Evolutionary conservation across 2,329 filamentous ascomycete species (phyloP).

Genomic region (Lomentospora prolificans): DNA sequence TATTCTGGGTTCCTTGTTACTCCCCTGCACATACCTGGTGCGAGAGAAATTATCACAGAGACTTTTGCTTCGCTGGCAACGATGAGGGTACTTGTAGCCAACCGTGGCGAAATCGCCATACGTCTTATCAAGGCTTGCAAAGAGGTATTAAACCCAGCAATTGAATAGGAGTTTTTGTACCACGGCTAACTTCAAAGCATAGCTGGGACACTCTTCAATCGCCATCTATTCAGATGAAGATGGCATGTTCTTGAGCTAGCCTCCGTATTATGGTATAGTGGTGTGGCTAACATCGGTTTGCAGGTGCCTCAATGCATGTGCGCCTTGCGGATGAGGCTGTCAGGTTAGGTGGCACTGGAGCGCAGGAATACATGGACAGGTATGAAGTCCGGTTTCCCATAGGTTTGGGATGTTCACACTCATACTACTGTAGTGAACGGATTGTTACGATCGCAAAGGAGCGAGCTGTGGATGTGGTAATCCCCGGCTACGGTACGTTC

Average conservation of each 20-base stretch:
- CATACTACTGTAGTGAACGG: slow-evolving; percentile 25
- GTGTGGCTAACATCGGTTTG: not conserved
- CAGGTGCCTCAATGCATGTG: slow-evolving; percentile 51
- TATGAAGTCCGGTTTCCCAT: slow-evolving; percentile 7
- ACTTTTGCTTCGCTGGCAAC: not conserved
- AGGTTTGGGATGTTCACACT: not conserved
- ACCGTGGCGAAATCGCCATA: slow-evolving; percentile 66
- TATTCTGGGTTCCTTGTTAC: not conserved
- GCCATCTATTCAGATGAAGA: slow-evolving; percentile 38
- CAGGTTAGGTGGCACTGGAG: slow-evolving; percentile 43
- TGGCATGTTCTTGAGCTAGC: not conserved
- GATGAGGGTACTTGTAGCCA: slow-evolving; percentile 51
- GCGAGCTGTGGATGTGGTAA: slow-evolving; percentile 43
- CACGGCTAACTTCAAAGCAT: not conserved
- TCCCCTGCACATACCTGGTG: not conserved
- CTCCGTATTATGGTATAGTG: not conserved
- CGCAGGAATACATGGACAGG: slow-evolving; percentile 23
- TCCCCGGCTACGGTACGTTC: slow-evolving; percentile 47
- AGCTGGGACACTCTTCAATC: not conserved
- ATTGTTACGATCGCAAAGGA: slow-evolving; percentile 43
- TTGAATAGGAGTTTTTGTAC: slow-evolving; percentile 17
- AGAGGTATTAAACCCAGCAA: slow-evolving; percentile 57
- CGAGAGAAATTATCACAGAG: not conserved
- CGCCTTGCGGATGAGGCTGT: slow-evolving; percentile 57
- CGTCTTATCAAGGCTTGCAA: slow-evolving; percentile 59